phyloP scores from a whole-genome alignment of 352 stramenopile genomes.

The Pythium oligandrum region DNA sequence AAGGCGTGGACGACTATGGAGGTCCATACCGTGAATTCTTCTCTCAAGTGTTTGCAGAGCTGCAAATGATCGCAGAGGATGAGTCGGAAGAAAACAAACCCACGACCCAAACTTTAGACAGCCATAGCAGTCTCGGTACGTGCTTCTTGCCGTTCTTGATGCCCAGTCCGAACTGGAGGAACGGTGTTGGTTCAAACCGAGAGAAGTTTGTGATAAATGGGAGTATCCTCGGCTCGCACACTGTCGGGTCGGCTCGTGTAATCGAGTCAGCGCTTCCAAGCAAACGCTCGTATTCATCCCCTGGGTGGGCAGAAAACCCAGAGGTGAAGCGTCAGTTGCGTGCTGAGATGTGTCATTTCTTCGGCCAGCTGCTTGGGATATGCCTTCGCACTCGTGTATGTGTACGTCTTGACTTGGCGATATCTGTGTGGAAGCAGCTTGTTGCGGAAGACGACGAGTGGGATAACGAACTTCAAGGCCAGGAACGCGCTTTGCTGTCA shows the following conservation, averaged over 20 bases:
- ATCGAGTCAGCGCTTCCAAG: neutral
- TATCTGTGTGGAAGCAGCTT: slow-evolving; percentile 71
- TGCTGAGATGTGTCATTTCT: slow-evolving; percentile 85
- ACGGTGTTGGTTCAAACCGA: slow-evolving; percentile 67
- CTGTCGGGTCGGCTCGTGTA: slow-evolving; percentile 11
- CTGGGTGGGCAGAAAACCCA: slow-evolving; percentile 21
- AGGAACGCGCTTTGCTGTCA: slow-evolving; percentile 31
- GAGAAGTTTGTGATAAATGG: slow-evolving; percentile 86
- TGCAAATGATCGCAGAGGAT: slow-evolving; percentile 38
- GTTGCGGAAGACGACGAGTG: slow-evolving; percentile 32
- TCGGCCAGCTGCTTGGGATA: slow-evolving; percentile 88
- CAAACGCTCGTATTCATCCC: neutral
- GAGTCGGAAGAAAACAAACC: slow-evolving; percentile 8
- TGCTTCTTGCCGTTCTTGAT: slow-evolving; percentile 85
- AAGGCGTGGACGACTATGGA: slow-evolving; percentile 93
- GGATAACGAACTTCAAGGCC: neutral
- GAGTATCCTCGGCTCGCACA: slow-evolving; percentile 6
- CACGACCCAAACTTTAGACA: slow-evolving; percentile 8
- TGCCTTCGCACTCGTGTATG: slow-evolving; percentile 80
- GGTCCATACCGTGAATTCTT: slow-evolving; percentile 93
- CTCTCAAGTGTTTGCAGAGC: slow-evolving; percentile 73
- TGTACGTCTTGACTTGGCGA: slow-evolving; percentile 64
- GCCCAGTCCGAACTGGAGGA: slow-evolving; percentile 85
- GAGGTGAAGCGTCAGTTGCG: slow-evolving; percentile 58
- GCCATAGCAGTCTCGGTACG: neutral